These are phyloP conservation scores for Epichloe bromicola DNA, from an alignment of 2,329 filamentous ascomycete genomes.

Conservation along the genomic window DNA sequence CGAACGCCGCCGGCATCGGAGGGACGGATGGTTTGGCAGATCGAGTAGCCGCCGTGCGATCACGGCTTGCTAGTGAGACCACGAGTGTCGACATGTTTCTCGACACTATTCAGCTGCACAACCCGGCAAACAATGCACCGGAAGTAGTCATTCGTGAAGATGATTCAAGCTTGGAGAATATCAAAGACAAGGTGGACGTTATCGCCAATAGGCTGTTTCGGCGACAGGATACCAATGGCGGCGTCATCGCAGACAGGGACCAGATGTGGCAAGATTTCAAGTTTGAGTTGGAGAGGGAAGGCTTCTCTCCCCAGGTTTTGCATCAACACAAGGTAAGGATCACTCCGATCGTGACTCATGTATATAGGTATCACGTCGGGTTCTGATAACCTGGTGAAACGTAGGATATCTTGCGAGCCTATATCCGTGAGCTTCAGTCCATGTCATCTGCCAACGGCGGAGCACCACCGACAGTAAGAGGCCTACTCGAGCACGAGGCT, in stretches of 20 bases:
- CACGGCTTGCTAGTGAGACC: constrained; percentile 38
- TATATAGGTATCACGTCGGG: background rate
- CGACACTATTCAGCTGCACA: constrained; percentile 42
- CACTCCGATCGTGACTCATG: background rate
- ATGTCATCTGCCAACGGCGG: constrained; percentile 29
- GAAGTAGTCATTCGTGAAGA: constrained; percentile 22
- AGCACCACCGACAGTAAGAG: constrained; percentile 36
- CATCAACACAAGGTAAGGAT: constrained; percentile 42
- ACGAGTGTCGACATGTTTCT: constrained; percentile 42
- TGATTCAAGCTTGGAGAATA: constrained; percentile 33
- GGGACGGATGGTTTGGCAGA: constrained; percentile 22
- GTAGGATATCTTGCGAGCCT: constrained; percentile 46
- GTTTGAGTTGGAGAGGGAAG: constrained; percentile 43
- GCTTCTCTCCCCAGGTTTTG: constrained; percentile 42
- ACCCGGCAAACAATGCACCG: constrained; percentile 24
- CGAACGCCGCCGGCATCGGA: constrained; percentile 19
- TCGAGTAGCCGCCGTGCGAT: constrained; percentile 27
- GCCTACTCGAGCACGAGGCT: constrained; percentile 35
- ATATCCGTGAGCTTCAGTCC: constrained; percentile 46
- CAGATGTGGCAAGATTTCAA: constrained; percentile 46
- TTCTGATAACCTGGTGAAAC: background rate
- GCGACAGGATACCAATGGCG: constrained; percentile 23
- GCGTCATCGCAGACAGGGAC: constrained; percentile 32
- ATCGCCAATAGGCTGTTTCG: constrained; percentile 40
- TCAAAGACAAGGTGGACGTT: constrained; percentile 47